phyloP scores from a whole-genome alignment of 129 eudicot species.

The Chrysanthemum lavandulifolium region DNA sequence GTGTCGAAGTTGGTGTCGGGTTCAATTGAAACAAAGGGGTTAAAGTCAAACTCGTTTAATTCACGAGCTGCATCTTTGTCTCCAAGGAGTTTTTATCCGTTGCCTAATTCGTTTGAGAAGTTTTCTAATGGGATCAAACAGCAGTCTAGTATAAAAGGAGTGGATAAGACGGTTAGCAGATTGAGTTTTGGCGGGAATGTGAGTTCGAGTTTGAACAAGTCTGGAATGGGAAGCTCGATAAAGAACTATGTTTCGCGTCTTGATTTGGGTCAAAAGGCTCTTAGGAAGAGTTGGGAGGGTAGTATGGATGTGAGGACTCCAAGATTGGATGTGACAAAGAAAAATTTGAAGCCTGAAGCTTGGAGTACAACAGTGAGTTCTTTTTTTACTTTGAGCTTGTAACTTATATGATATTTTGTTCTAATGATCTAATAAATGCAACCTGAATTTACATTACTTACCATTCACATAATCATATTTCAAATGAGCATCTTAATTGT shows the following conservation, averaged over 20 bases:
- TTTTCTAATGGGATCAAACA: slow-evolving; percentile 67
- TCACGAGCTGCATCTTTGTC: slow-evolving; percentile 53
- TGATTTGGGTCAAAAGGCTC: slow-evolving; percentile 34
- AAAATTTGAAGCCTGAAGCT: slow-evolving; percentile 43
- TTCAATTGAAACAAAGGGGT: slow-evolving; percentile 46
- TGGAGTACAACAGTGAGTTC: slow-evolving; percentile 63
- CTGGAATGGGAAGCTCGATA: slow-evolving; percentile 37
- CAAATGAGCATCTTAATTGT: neutral
- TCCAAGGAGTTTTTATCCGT: slow-evolving; percentile 60
- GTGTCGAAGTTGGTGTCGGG: slow-evolving; percentile 38
- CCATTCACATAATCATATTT: neutral
- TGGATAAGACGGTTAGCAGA: slow-evolving; percentile 46
- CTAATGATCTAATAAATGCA: too few relatives aligned
- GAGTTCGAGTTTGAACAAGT: slow-evolving; percentile 45
- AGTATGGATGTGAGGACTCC: slow-evolving; percentile 60
- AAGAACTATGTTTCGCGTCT: slow-evolving; percentile 55
- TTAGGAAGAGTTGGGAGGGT: slow-evolving; percentile 95
- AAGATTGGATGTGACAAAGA: slow-evolving; percentile 41
- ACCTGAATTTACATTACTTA: neutral
- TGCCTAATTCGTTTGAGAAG: slow-evolving; percentile 80
- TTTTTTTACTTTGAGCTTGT: neutral
- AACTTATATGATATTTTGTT: neutral
- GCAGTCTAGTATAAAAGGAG: slow-evolving; percentile 52
- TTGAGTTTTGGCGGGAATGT: slow-evolving; percentile 41
- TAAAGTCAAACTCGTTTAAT: slow-evolving; percentile 40